Conservation (phyloP, 352 stramenopile genomes). For the Globisporangium sylvaticum region DNA sequence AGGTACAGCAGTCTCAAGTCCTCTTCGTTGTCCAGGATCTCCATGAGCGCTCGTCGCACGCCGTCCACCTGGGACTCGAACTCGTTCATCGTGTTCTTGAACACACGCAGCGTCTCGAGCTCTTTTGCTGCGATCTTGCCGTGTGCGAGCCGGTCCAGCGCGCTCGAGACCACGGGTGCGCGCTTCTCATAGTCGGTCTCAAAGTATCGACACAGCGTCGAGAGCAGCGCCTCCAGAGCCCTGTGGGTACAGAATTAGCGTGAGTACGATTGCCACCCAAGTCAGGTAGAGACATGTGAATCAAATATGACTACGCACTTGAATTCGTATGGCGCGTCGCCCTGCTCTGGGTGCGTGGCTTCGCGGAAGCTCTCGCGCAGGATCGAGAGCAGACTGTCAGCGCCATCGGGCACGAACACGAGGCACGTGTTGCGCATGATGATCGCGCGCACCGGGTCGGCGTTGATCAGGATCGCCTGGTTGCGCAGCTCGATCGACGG, state of each 20-base stretch:
- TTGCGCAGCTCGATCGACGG: slow-evolving; percentile 35
- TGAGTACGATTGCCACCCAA: background rate
- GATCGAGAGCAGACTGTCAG: slow-evolving; percentile 37
- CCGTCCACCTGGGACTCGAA: slow-evolving; percentile 21
- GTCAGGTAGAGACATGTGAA: too few relatives aligned
- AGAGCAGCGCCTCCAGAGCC: slow-evolving; percentile 38
- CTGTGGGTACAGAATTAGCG: slow-evolving; percentile 4
- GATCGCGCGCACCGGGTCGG: slow-evolving; percentile 42
- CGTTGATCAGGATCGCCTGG: slow-evolving; percentile 43
- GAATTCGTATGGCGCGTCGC: slow-evolving; percentile 35
- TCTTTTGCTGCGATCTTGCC: slow-evolving; percentile 16
- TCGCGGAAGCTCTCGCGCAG: slow-evolving; percentile 40
- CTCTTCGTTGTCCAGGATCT: slow-evolving; percentile 30
- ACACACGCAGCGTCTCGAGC: slow-evolving; percentile 22
- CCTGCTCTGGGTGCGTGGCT: slow-evolving; percentile 2
- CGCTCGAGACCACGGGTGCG: slow-evolving; percentile 6
- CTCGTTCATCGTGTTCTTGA: slow-evolving; percentile 41
- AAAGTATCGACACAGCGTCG: slow-evolving; percentile 24
- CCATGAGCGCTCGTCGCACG: slow-evolving; percentile 22
- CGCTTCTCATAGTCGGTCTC: background rate
- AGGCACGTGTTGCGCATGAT: slow-evolving; percentile 37
- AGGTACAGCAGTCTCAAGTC: slow-evolving; percentile 27
- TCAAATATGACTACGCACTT: slow-evolving; percentile 16
- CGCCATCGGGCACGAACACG: slow-evolving; percentile 43
- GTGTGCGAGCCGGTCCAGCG: slow-evolving; percentile 15